These are phyloP conservation scores for Cucumis cinereus DNA, from an alignment of 306 rosid species.

Conservation along the genomic window DNA sequence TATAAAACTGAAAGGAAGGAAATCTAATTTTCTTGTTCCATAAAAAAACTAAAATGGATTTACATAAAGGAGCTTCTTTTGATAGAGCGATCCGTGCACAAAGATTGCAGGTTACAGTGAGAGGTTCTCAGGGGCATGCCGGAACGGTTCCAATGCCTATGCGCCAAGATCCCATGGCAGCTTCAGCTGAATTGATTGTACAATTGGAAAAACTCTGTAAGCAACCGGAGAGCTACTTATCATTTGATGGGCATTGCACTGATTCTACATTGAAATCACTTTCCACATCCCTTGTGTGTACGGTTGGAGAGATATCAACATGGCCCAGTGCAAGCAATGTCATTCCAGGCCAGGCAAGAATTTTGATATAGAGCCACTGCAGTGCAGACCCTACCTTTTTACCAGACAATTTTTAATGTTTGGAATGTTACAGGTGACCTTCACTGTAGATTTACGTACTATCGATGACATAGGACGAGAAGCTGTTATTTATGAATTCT, in stretches of 20 bases:
- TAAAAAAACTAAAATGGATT: background rate
- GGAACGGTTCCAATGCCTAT: constrained; percentile 95
- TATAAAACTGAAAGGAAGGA: background rate
- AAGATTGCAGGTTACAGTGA: constrained; percentile 61
- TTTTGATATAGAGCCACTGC: constrained; percentile 8
- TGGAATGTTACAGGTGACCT: constrained; percentile 54
- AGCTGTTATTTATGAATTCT: constrained; percentile 67
- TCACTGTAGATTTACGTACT: constrained; percentile 79
- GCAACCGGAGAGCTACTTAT: constrained; percentile 55
- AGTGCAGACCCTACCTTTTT: background rate
- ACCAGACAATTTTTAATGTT: constrained; percentile 4
- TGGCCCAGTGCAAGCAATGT: constrained; percentile 99
- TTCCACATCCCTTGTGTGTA: constrained; percentile 82
- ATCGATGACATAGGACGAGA: constrained; percentile 83
- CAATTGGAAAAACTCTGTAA: constrained; percentile 67
- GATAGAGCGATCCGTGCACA: background rate
- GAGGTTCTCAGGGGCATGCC: constrained; percentile 92
- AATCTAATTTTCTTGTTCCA: background rate
- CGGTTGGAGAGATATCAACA: constrained; percentile 92
- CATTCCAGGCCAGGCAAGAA: constrained; percentile 94
- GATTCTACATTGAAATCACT: constrained; percentile 51
- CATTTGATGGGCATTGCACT: constrained; percentile 58
- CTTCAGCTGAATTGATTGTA: constrained; percentile 71
- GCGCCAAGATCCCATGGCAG: constrained; percentile 91
- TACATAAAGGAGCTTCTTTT: background rate